Base-by-base conservation (phyloP, 2,329 filamentous ascomycete species). In the Colletotrichum agaves region DNA sequence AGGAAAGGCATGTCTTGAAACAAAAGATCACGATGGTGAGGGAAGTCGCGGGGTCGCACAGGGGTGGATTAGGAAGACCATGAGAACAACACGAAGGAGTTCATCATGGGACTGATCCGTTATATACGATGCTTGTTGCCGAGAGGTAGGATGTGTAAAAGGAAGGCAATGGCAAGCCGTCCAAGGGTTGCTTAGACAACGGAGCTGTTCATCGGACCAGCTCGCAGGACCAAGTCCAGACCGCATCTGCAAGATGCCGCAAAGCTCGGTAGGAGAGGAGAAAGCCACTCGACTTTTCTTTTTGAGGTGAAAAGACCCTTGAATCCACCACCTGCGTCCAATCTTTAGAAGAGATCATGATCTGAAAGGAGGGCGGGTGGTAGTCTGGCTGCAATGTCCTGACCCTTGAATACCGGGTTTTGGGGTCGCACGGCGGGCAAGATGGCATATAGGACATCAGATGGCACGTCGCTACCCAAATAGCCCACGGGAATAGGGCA, bases 1-100 rank as follows among this genome's bases (percentile, higher is more conserved):
- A 47, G 23, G 64, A 67, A 53, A 15, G 61, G 37, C 64, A 67
- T 67, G 64, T 67, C 64, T 67, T 53, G 61, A 23, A 23, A 27
- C 8, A 60, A 58, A 58, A 63, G 64, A 67, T 59, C 64, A 67
- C 64, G 64, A 67, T 64, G 61, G 39, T 35, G 39, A 33, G 6
- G 19, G 17, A 12, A 35, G 46, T 59, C 21, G 21, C 5, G 46
- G 37, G 37, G 27, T 33, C 13, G 53, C 64, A 59, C 61, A 53
- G 58, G 53, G 53, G 47, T 33, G 27, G 17, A 52, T 37, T 35
- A 37, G 23, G 31, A 8, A 8, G 39, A 27, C 61, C 64, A 64
- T 67, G 64, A 23, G 61, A 35, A 53, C 64, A 67, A n/a, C 4
- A 59, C 31, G n/a, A 11, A 12, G 50, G 46, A n/a, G 17, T 31